These are phyloP conservation scores for Heliocybe sulcata DNA, from an alignment of 1,284 basidiomycete species.

Conservation along the genomic window DNA sequence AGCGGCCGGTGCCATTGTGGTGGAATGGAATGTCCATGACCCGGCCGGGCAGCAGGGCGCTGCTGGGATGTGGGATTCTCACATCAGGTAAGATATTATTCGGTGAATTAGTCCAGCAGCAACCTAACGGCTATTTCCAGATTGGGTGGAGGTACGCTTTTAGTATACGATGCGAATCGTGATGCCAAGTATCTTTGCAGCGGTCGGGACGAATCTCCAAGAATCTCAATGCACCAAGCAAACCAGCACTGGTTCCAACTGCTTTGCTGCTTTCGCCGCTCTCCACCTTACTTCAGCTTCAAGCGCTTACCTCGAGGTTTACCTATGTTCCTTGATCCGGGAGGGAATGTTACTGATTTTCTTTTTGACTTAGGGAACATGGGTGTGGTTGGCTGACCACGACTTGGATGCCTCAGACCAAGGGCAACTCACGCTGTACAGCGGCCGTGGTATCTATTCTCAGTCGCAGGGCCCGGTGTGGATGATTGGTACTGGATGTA, in stretches of 20 bases:
- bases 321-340: background rate
- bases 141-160: slow-evolving; percentile 31
- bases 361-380: slow-evolving; percentile 40
- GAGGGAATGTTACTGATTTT: background rate
- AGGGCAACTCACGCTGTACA: slow-evolving; percentile 51
- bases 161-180: background rate
- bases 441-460: slow-evolving; percentile 70
- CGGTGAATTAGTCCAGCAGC: too few species aligned
- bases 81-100: slow-evolving; percentile 35
- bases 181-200: slow-evolving; percentile 17
- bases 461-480: slow-evolving; percentile 70
- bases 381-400: slow-evolving; percentile 81
- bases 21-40: slow-evolving; percentile 69
- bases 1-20: slow-evolving; percentile 61
- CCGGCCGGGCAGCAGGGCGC: slow-evolving; percentile 37
- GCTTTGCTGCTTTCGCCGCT: slow-evolving; percentile 55
- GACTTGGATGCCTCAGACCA: slow-evolving; percentile 37
- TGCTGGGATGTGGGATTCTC: slow-evolving; percentile 68
- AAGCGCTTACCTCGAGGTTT: slow-evolving; percentile 52
- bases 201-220: slow-evolving; percentile 52
- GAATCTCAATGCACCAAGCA: slow-evolving; percentile 32
- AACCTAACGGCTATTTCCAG: slow-evolving; percentile 14
- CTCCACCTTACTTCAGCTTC: slow-evolving; percentile 56
- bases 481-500: slow-evolving; percentile 62
- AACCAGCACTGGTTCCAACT: slow-evolving; percentile 28